Percentiles rank a stretch among this genome's conserved stretches.
These are phyloP conservation scores for Lyophyllum semitale DNA, from an alignment of 768 basidiomycete species.

Conservation along the genomic window DNA sequence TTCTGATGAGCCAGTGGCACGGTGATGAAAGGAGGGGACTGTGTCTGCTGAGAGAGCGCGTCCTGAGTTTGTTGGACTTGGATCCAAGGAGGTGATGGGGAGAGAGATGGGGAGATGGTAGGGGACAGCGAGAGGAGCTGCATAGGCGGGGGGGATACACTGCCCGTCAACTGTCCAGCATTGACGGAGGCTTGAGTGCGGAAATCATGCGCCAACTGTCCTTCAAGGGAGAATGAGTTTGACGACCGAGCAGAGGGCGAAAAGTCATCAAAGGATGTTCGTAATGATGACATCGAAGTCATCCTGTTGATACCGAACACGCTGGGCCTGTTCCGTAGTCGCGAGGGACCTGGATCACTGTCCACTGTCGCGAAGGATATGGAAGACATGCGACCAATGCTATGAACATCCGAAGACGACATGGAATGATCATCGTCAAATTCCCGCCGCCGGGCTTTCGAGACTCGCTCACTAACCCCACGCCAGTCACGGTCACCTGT, in stretches of 20 bases:
- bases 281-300: conserved; percentile 74
- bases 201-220: conserved; percentile 76
- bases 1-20: conserved; percentile 37
- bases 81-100: conserved; percentile 57
- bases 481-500: conserved; percentile 49
- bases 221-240: conserved; percentile 76
- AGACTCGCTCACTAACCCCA: conserved; percentile 58
- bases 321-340: conserved; percentile 63
- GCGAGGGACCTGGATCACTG: conserved; percentile 81
- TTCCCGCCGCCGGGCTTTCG: conserved; percentile 80
- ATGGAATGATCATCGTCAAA: conserved; percentile 91
- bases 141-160: conserved; percentile 76
- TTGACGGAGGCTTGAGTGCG: conserved; percentile 71
- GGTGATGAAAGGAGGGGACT: conserved; percentile 39
- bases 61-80: conserved; percentile 44
- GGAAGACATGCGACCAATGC: conserved; percentile 70
- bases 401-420: conserved; percentile 85
- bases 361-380: conserved; percentile 85
- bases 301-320: conserved; percentile 71
- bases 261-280: conserved; percentile 75
- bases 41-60: conserved; percentile 34
- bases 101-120: conserved; percentile 53
- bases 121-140: conserved; percentile 75
- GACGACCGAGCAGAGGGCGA: conserved; percentile 75
- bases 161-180: conserved; percentile 57